Evolutionary conservation across 768 basidiomycete species (phyloP).

Genomic region (Lactifluus subvellereus): DNA sequence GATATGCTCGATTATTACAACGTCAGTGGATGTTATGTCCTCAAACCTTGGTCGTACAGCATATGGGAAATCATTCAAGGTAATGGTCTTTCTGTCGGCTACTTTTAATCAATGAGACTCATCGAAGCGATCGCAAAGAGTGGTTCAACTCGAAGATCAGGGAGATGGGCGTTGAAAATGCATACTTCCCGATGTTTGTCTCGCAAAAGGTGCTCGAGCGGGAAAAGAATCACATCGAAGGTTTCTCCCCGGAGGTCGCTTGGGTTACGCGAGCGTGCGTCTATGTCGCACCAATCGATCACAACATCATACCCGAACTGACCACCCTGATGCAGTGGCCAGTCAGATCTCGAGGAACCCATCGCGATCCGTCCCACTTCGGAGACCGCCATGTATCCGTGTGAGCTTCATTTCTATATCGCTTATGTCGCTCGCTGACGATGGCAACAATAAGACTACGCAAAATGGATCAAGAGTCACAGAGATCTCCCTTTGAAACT

Average conservation of each 20-base stretch:
- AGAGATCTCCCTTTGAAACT: conserved; percentile 95
- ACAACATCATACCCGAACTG: background rate
- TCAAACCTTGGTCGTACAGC: conserved; percentile 94
- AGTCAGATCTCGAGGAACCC: conserved; percentile 91
- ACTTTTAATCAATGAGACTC: background rate
- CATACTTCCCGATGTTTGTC: conserved; percentile 99
- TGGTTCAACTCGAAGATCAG: conserved; percentile 96
- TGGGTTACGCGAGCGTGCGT: conserved; percentile 97
- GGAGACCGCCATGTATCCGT: conserved; percentile 99
- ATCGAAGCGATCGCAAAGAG: conserved; percentile 37
- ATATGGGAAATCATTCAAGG: conserved; percentile 97
- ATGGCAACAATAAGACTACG: conserved; percentile 60
- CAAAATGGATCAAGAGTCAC: conserved; percentile 98
- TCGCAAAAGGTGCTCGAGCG: conserved; percentile 87
- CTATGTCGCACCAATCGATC: background rate
- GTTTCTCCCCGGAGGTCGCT: conserved; percentile 99
- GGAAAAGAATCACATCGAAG: conserved; percentile 98
- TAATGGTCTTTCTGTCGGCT: conserved; percentile 32
- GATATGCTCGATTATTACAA: conserved; percentile 99
- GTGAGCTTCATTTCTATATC: conserved; percentile 40
- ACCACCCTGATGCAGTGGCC: conserved; percentile 49
- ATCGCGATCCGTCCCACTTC: conserved; percentile 98
- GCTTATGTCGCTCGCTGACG: background rate
- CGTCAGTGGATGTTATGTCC: conserved; percentile 97
- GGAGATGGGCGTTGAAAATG: conserved; percentile 91